These are phyloP conservation scores for Herpotrichia juniperi DNA, from an alignment of 2,329 filamentous ascomycete species.

Conservation along the genomic window DNA sequence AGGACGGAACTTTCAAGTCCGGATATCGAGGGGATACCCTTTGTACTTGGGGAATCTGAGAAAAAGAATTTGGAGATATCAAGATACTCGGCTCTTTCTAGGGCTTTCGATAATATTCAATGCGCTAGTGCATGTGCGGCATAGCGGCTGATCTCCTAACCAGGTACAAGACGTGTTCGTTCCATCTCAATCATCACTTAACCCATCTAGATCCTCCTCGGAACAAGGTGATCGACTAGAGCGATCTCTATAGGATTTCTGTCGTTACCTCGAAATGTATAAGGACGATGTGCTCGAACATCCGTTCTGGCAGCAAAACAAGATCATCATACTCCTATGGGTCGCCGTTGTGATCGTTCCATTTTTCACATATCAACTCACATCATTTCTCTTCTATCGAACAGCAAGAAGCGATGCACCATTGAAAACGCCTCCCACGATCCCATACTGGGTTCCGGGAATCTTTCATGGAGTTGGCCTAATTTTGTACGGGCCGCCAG, in stretches of 20 bases:
- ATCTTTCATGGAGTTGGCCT: slow-evolving; percentile 1
- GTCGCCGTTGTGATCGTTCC: slow-evolving; percentile 13
- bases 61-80: neutral
- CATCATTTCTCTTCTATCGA: slow-evolving; percentile 24
- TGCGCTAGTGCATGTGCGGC: too few species aligned
- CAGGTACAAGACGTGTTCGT: neutral
- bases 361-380: slow-evolving; percentile 29
- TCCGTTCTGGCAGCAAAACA: neutral
- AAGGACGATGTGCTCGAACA: neutral
- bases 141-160: neutral
- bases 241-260: neutral
- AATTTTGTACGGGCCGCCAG: neutral
- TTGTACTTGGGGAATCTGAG: too few species aligned
- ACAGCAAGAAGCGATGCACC: slow-evolving; percentile 10
- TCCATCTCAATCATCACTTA: neutral
- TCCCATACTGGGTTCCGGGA: slow-evolving; percentile 3
- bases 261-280: neutral
- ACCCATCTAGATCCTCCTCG: neutral
- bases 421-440: slow-evolving; percentile 3
- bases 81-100: too few species aligned
- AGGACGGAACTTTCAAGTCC: too few species aligned
- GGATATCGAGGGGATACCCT: too few species aligned
- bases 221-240: neutral
- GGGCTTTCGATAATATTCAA: too few species aligned
- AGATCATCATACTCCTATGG: neutral